These are phyloP conservation scores for Excoecaria agallocha DNA, from an alignment of 345 rosid species.

Conservation along the genomic window DNA sequence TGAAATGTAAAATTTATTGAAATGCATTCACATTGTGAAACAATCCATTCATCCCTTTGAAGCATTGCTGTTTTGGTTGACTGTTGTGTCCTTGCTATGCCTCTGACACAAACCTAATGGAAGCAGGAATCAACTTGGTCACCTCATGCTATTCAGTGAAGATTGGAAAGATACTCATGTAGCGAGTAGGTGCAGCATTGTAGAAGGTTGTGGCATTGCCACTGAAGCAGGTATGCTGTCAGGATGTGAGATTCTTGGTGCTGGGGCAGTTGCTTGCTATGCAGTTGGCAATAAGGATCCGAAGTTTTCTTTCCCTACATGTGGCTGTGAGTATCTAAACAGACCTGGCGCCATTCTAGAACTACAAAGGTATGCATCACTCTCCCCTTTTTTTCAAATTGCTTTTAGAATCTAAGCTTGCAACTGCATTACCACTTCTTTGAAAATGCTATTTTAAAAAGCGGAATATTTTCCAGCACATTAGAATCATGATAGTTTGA, in stretches of 20 bases:
- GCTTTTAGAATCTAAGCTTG: not conserved
- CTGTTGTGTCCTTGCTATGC: not conserved
- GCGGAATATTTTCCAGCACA: not conserved
- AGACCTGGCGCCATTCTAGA: conserved; percentile 56
- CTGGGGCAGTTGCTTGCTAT: conserved; percentile 84
- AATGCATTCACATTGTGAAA: not conserved
- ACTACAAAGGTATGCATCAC: conserved; percentile 62
- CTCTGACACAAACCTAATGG: conserved; percentile 32
- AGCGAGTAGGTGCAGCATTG: conserved; percentile 60
- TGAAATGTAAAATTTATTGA: not conserved
- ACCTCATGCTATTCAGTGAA: conserved; percentile 65
- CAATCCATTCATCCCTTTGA: not conserved
- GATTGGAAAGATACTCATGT: conserved; percentile 51
- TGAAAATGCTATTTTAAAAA: not conserved
- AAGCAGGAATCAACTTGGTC: conserved; percentile 83
- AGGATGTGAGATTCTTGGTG: conserved; percentile 71
- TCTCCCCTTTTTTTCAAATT: not conserved
- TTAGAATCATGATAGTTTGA: not conserved
- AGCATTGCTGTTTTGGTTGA: conserved; percentile 7
- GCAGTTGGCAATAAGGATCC: conserved; percentile 63
- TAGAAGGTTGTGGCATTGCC: conserved; percentile 35
- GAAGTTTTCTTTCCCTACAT: conserved; percentile 78
- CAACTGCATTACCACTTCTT: conserved; percentile 14
- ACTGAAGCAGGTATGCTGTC: conserved; percentile 58
- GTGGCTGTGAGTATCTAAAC: conserved; percentile 51